Evolutionary conservation across 129 eudicot species (phyloP).

Genomic region (Pseudognaphalium luteoalbum): DNA sequence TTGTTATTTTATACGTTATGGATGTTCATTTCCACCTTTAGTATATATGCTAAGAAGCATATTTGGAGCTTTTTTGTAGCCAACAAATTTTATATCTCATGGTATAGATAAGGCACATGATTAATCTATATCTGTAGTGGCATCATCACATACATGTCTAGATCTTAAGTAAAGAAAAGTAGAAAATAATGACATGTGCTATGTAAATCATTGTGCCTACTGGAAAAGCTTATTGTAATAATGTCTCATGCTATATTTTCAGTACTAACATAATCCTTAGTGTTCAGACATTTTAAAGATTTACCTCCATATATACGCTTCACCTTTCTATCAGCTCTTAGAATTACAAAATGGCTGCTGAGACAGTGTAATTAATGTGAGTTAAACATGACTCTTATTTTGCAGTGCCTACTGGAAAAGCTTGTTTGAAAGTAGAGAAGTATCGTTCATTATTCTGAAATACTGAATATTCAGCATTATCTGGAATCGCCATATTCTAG

Average conservation of each 20-base stretch:
- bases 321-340: constrained; percentile 10
- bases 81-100: background rate
- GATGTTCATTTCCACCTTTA: background rate
- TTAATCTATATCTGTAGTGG: background rate
- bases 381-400: constrained; percentile 17
- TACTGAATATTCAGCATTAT: background rate
- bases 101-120: background rate
- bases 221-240: background rate
- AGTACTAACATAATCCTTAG: background rate
- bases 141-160: background rate
- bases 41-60: background rate
- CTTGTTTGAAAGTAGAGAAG: constrained; percentile 24
- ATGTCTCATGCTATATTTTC: constrained; percentile 1
- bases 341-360: constrained; percentile 6
- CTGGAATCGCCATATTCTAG: constrained; percentile 20
- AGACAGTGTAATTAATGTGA: constrained; percentile 1
- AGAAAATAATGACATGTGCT: background rate
- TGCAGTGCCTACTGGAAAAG: constrained; percentile 24
- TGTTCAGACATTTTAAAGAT: background rate
- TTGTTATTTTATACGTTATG: background rate
- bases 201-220: background rate
- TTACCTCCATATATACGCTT: constrained; percentile 9
- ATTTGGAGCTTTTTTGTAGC: background rate
- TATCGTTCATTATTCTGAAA: constrained; percentile 6
- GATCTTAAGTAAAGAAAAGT: background rate